Base-by-base conservation (phyloP, 2,329 filamentous ascomycete genomes). In the Talaromyces sp. region DNA sequence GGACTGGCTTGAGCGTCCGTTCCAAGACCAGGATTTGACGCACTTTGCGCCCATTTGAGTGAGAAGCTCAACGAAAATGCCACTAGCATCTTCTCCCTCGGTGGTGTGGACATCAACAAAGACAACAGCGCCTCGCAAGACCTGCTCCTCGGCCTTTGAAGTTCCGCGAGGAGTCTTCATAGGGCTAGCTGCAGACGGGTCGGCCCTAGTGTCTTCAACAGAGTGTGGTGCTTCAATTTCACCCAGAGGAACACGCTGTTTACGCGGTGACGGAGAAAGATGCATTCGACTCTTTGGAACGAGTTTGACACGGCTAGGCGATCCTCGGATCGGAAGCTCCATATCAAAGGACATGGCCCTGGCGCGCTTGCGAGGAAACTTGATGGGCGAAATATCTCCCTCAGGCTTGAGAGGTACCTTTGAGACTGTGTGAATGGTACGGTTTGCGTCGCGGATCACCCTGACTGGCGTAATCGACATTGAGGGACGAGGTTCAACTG, bases 71-170 rank as follows among this genome's bases (percentile, higher is more conserved):
- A 90, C 82, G 70, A 95, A 96, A 60, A 94, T 85, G n/a, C 83
- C 83, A 68, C 88, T 91, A 8, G 89, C 89, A 73, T 94, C 89
- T 26, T 86, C 87, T 6, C 91, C 91, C 68, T 94, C 89, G 9
- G 85, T 89, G 0, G 90, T 92, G 70, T 91, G 85, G 2, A 95
- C 90, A 72, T 96, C 91, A 1, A 94, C 89, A 69, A 87, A 91
- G 4, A 94, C 89, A 3, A 91, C 84, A 17, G 87, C 89, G 1
- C 91, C 91, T 21, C 83, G 81, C 3, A 93, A 80, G 3, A 89
- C 70, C 12, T 70, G 68, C 26, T 70, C 62, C 24, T 67, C 64
- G 9, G 67, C 61, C 10, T 62, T 60, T 2, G 63, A 61, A 31
- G 65, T 68, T 24, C 65, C 68, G 7, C 66, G 67, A 43, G 72